Evolutionary conservation across 2,329 filamentous ascomycete genomes (phyloP).

Genomic region (Claviceps africana): DNA sequence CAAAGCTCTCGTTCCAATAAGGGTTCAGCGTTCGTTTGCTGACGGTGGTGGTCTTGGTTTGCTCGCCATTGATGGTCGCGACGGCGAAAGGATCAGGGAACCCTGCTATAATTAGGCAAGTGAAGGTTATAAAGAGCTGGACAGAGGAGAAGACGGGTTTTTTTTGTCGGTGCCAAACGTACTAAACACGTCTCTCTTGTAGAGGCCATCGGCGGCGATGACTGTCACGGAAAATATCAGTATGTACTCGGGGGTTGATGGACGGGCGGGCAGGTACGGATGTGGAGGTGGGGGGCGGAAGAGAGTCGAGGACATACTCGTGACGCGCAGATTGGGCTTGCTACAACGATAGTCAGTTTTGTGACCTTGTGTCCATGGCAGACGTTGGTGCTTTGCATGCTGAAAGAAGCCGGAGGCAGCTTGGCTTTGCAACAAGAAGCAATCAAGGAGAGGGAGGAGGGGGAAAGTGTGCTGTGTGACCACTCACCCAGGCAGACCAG

Average conservation of each 20-base stretch:
- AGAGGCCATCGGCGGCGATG: slow-evolving; percentile 94
- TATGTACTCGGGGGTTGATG: slow-evolving; percentile 1
- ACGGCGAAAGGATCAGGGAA: slow-evolving; percentile 97
- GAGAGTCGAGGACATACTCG: slow-evolving; percentile 48
- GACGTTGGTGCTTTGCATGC: not conserved
- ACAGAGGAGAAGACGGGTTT: not conserved
- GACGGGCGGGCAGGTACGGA: not conserved
- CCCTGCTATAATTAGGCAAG: slow-evolving; percentile 40
- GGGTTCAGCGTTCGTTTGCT: slow-evolving; percentile 96
- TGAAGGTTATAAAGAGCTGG: not conserved
- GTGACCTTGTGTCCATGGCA: not conserved
- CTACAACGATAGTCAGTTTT: slow-evolving; percentile 29
- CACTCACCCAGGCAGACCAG: slow-evolving; percentile 23
- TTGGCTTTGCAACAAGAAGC: not conserved
- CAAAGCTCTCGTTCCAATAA: slow-evolving; percentile 99
- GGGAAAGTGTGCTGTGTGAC: slow-evolving; percentile 3
- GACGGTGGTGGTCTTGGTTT: slow-evolving; percentile 94
- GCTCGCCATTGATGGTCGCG: slow-evolving; percentile 91
- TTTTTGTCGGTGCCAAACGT: slow-evolving; percentile 30
- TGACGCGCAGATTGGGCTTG: slow-evolving; percentile 80
- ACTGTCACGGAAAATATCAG: slow-evolving; percentile 44
- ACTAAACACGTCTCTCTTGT: slow-evolving; percentile 99
- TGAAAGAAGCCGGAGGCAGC: not conserved
- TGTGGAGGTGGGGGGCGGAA: slow-evolving; percentile 8
- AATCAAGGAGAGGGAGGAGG: slow-evolving; percentile 3